These are phyloP conservation scores for Stylosanthes scabra DNA, from an alignment of 331 rosid genomes.

Conservation along the genomic window DNA sequence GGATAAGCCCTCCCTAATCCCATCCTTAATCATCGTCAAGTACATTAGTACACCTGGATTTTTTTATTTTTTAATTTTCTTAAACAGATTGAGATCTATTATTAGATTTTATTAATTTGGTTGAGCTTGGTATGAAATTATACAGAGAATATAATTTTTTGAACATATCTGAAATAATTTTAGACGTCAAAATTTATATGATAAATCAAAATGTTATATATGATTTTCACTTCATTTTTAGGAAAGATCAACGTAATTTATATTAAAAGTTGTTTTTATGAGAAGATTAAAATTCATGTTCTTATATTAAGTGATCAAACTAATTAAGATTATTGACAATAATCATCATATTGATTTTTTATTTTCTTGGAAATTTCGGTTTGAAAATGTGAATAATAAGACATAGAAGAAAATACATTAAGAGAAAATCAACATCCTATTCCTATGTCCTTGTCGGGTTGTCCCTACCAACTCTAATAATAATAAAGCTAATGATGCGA, in stretches of 20 bases:
- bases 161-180: no score
- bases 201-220: no score
- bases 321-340: background rate
- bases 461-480: background rate
- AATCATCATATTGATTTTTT: background rate
- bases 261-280: background rate
- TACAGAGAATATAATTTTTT: no score
- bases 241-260: no score
- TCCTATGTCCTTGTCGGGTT: background rate
- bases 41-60: no score
- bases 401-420: background rate
- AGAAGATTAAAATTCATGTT: background rate
- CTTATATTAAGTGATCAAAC: background rate
- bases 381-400: background rate
- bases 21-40: no score
- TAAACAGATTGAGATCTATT: background rate
- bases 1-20: background rate
- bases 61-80: no score
- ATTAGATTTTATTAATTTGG: no score
- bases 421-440: background rate
- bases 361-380: background rate
- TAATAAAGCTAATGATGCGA: background rate
- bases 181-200: background rate
- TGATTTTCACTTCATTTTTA: no score
- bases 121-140: no score